Evolutionary conservation across 495 filamentous ascomycete genomes (phyloP), one percentile per base, ranked within the genome.

Genomic region (Sphaerosporella brunnea): DNA sequence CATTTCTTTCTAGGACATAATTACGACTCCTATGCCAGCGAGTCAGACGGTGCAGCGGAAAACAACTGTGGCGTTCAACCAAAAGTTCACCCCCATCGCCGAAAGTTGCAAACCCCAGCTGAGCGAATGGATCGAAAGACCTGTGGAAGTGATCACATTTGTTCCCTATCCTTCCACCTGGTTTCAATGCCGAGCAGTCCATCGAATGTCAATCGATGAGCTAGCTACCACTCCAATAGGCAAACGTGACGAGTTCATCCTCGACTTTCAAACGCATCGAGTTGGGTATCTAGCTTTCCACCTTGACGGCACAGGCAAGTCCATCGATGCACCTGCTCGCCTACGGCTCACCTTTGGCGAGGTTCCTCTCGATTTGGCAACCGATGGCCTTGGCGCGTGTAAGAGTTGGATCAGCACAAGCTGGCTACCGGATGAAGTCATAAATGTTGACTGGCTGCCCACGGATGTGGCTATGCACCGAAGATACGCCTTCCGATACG

Each of bases 231-330:
- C 44, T 4, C 51, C 51, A 9, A 56, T 51, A 36, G 58, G 51
- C 0, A 61, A 50, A 35, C 58, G 53, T 10, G 54, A 59, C 10
- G 38, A 59, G 23, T 48, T 61, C 4, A 56, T 61, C 20, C 36
- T 63, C 0, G 60, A 63, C 25, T 61, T 63, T 40, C 58, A 52
- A n/a, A 49, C 45, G 4, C 58, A 63, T 45, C 45, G 49, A 10
- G 59, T 58, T 5, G 58, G 60, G 3, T 59, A 56, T 36, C 36
- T 61, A 4, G 61, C 60, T 20, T 63, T 63, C 37, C 20, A 58
- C 43, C 42, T 63, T n/a, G 50, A 23, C n/a, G 52, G 49, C 10
- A 49, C 51, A 10, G 58, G 60, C 2, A 49, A 54, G 5, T 52
- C 55, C 42, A 47, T 61, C n/a, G 60, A 63, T 50, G 58, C 60